These are phyloP conservation scores for Dendrocalamus sinicus DNA, from an alignment of 176 grass and related monocot species.

Conservation along the genomic window DNA sequence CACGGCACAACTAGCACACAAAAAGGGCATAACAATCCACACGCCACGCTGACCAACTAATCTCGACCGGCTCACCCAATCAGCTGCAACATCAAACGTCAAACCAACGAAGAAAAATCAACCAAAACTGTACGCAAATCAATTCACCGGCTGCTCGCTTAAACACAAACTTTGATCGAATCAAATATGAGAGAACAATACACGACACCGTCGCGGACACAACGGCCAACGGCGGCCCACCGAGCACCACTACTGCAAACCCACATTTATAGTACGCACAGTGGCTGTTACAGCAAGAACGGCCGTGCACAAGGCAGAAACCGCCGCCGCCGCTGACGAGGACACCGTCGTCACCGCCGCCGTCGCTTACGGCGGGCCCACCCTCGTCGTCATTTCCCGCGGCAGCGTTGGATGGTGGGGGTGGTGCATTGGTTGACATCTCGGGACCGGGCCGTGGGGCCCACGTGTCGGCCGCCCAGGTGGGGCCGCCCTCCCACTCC, in stretches of 20 bases:
- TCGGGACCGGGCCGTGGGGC: constrained; percentile 25
- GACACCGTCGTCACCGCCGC: neutral
- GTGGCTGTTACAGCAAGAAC: neutral
- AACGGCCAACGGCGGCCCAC: constrained; percentile 45
- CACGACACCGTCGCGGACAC: constrained; percentile 20
- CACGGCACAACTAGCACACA: neutral
- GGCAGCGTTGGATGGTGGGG: neutral
- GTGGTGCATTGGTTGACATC: neutral
- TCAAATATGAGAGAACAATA: constrained; percentile 9
- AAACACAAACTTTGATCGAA: constrained; percentile 35
- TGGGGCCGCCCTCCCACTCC: constrained; percentile 28
- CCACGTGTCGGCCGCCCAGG: constrained; percentile 38
- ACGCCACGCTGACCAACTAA: constrained; percentile 4
- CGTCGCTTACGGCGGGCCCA: neutral
- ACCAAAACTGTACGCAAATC: neutral
- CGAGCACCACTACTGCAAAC: neutral
- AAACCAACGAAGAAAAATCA: constrained; percentile 16
- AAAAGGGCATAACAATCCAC: neutral
- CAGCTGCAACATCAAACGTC: neutral
- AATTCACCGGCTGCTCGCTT: neutral
- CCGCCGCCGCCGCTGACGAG: neutral
- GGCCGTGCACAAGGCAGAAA: neutral
- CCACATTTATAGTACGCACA: constrained; percentile 17
- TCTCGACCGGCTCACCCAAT: neutral
- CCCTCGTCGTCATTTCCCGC: constrained; percentile 30